Percentiles rank a stretch among this genome's conserved stretches.
phyloP scores from a whole-genome alignment of 164 flowering plant species.

The Tetrastigma voinierianum region DNA sequence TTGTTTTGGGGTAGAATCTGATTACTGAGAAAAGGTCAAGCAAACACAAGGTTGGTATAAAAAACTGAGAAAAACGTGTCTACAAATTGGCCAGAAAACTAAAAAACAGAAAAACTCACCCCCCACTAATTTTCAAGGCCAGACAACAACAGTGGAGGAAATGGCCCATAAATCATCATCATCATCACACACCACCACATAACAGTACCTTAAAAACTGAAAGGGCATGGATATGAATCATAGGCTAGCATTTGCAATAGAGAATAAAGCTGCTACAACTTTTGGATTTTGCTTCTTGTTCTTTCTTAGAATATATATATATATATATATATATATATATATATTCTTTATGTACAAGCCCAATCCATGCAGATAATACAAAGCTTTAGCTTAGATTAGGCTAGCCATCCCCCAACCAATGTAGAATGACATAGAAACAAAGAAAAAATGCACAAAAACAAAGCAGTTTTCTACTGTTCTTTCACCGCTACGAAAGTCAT shows the following conservation, averaged over 20 bases:
- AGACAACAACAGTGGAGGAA: slow-evolving; percentile 4
- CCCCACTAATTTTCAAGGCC: background rate
- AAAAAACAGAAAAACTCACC: too few relatives aligned
- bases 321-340: slow-evolving; percentile 14
- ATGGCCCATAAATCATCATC: background rate
- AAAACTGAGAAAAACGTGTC: background rate
- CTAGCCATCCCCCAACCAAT: background rate
- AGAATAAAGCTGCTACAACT: slow-evolving; percentile 21
- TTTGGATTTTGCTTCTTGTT: slow-evolving; percentile 24
- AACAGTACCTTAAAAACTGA: slow-evolving; percentile 13
- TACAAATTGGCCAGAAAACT: background rate
- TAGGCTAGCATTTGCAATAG: background rate
- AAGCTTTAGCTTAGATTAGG: background rate
- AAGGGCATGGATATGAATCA: slow-evolving; percentile 7
- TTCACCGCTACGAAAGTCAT: background rate
- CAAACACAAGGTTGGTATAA: background rate
- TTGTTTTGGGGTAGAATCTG: too few relatives aligned
- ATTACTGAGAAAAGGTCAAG: too few relatives aligned
- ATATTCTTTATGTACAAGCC: background rate
- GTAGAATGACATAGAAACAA: background rate
- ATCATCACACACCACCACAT: background rate
- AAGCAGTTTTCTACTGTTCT: background rate
- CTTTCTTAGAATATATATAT: slow-evolving; percentile 4
- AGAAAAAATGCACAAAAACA: background rate
- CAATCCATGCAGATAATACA: background rate